Evolutionary conservation across 495 filamentous ascomycete species (phyloP).

Genomic region (Neurospora africana): DNA sequence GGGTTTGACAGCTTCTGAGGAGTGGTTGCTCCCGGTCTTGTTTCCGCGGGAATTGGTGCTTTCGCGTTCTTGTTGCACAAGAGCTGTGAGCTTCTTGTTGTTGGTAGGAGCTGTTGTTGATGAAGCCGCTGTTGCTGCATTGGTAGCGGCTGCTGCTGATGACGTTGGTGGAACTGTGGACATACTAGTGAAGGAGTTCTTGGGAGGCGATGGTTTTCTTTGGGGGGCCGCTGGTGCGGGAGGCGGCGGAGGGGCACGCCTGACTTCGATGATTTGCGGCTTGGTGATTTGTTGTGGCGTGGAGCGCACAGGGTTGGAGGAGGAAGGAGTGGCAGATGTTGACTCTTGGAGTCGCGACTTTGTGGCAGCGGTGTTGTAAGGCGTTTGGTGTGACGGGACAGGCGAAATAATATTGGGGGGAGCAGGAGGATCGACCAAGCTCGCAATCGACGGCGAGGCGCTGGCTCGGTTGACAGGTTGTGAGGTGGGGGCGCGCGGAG

Average conservation of each 20-base stretch:
- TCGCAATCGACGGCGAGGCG: slow-evolving; percentile 81
- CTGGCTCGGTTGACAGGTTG: slow-evolving; percentile 54
- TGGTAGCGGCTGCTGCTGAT: slow-evolving; percentile 6
- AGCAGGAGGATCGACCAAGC: slow-evolving; percentile 69
- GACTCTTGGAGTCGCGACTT: slow-evolving; percentile 22
- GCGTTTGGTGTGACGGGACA: slow-evolving; percentile 33
- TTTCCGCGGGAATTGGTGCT: slow-evolving; percentile 17
- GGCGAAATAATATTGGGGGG: slow-evolving; percentile 34
- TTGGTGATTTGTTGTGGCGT: slow-evolving; percentile 26
- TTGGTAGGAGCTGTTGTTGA: slow-evolving; percentile 5
- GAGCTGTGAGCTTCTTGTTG: slow-evolving; percentile 24
- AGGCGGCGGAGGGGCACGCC: slow-evolving; percentile 22
- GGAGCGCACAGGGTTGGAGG: slow-evolving; percentile 16
- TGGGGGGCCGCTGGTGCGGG: slow-evolving; percentile 12
- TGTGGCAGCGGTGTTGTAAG: slow-evolving; percentile 17
- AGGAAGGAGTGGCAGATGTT: slow-evolving; percentile 17
- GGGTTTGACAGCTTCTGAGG: slow-evolving; percentile 27
- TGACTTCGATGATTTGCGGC: slow-evolving; percentile 22
- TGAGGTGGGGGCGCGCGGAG: slow-evolving; percentile 38
- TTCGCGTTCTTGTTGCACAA: slow-evolving; percentile 25
- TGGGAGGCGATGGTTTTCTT: slow-evolving; percentile 4
- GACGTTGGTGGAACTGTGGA: slow-evolving; percentile 3
- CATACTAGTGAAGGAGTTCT: background rate
- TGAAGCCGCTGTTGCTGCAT: background rate
- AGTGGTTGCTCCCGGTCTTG: slow-evolving; percentile 29